Conservation (phyloP, 495 filamentous ascomycete genomes). For the Gamarada debralockiae region DNA sequence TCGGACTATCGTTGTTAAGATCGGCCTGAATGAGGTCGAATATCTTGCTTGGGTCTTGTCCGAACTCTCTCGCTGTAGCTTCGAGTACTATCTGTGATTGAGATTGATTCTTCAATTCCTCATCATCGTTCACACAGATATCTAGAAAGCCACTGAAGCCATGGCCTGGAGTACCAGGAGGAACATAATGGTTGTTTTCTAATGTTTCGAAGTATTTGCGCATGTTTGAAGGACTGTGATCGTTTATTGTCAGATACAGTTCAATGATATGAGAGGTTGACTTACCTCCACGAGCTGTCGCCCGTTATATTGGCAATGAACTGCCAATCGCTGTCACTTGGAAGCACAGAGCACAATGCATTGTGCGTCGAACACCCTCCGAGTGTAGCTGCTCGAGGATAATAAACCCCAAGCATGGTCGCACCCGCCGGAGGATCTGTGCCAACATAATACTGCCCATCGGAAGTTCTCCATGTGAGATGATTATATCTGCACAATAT, state of each 20-base stretch:
- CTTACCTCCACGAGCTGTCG: slow-evolving; percentile 39
- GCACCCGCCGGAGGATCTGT: slow-evolving; percentile 36
- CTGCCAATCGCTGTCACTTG: slow-evolving; percentile 42
- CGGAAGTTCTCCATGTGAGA: slow-evolving; percentile 38
- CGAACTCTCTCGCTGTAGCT: neutral
- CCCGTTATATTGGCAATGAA: slow-evolving; percentile 35
- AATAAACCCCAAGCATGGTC: slow-evolving; percentile 36
- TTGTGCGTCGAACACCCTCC: slow-evolving; percentile 46
- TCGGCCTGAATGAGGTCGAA: neutral
- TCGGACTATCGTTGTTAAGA: slow-evolving; percentile 39
- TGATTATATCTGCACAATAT: slow-evolving; percentile 36
- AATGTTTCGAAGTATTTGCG: slow-evolving; percentile 42
- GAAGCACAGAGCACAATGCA: slow-evolving; percentile 36
- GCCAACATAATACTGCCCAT: slow-evolving; percentile 37
- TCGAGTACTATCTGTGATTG: neutral
- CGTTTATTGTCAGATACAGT: too few species aligned
- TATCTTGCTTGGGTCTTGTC: neutral
- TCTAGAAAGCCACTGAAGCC: slow-evolving; percentile 56
- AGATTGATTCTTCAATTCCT: neutral
- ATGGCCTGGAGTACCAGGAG: slow-evolving; percentile 41
- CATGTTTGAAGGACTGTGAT: slow-evolving; percentile 38
- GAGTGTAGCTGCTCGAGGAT: slow-evolving; percentile 42
- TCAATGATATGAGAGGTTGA: too few species aligned
- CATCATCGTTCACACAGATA: slow-evolving; percentile 41
- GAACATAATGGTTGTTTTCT: slow-evolving; percentile 51